Evolutionary conservation across 192 early-diverging fungal species (phyloP).

Genomic region (Coemansia sp.): DNA sequence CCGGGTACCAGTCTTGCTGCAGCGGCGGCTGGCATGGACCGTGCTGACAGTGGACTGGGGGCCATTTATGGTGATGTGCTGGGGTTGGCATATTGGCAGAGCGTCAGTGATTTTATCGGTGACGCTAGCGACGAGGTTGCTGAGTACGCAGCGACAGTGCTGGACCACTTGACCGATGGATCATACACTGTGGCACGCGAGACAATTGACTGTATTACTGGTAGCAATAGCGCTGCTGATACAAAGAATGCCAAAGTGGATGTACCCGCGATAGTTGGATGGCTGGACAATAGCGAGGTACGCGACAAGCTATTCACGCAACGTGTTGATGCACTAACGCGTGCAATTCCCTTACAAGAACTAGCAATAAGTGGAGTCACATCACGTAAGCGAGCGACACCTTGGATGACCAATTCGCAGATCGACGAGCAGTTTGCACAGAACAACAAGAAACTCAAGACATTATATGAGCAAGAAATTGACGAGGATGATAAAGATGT

Average conservation of each 20-base stretch:
- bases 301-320: conserved; percentile 29
- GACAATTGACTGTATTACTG: conserved; percentile 4
- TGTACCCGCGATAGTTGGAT: conserved; percentile 12
- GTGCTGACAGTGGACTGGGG: conserved; percentile 7
- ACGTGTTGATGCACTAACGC: conserved; percentile 25
- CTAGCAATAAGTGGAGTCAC: too few species aligned
- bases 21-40: not conserved
- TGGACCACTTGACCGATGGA: conserved; percentile 41
- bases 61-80: conserved; percentile 28
- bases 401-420: not conserved
- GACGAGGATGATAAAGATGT: too few species aligned
- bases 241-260: conserved; percentile 3
- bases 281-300: conserved; percentile 24
- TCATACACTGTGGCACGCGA: conserved; percentile 17
- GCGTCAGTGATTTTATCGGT: conserved; percentile 43
- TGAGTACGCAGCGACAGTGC: conserved; percentile 19
- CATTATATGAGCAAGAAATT: conserved; percentile 6
- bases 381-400: too few species aligned
- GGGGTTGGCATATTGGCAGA: conserved; percentile 50
- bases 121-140: conserved; percentile 26
- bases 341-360: conserved; percentile 20
- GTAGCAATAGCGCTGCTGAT: not conserved
- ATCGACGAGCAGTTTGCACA: conserved; percentile 10
- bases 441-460: conserved; percentile 8
- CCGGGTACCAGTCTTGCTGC: not conserved